Conservation (phyloP, 2,329 filamentous ascomycete species). For the Metarhizium humberi region DNA sequence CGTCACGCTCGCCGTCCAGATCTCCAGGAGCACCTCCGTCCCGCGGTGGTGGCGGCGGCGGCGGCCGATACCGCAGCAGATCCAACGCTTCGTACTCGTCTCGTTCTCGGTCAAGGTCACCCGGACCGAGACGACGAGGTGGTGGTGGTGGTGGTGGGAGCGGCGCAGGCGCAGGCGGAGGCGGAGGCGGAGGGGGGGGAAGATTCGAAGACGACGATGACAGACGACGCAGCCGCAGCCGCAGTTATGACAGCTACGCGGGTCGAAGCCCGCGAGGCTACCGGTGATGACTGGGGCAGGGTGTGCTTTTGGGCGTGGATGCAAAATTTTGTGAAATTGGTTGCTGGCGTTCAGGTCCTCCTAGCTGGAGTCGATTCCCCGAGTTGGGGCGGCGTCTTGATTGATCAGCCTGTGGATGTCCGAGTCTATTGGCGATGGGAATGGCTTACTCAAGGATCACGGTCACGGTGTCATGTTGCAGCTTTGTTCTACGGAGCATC, state of each 20-base stretch:
- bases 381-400: background rate
- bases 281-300: slow-evolving; percentile 14
- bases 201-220: slow-evolving; percentile 5
- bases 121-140: slow-evolving; percentile 23
- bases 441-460: background rate
- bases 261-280: slow-evolving; percentile 28
- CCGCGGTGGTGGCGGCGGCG: slow-evolving; percentile 18
- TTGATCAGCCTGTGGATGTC: background rate
- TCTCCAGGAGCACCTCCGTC: slow-evolving; percentile 32
- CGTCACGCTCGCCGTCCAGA: slow-evolving; percentile 34
- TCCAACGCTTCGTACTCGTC: slow-evolving; percentile 35
- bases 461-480: background rate
- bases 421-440: background rate
- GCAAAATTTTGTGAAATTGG: background rate
- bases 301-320: background rate
- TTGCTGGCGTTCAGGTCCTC: slow-evolving; percentile 1
- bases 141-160: slow-evolving; percentile 10
- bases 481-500: too few species aligned
- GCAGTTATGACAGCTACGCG: slow-evolving; percentile 33
- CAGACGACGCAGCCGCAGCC: slow-evolving; percentile 38
- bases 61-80: slow-evolving; percentile 34
- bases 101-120: slow-evolving; percentile 35
- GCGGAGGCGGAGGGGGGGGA: slow-evolving; percentile 21
- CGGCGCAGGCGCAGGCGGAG: slow-evolving; percentile 10
- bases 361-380: background rate